Evolutionary conservation across 768 basidiomycete species (phyloP), one percentile per base, ranked within the genome.

Genomic region (Cyclocybe cylindracea): DNA sequence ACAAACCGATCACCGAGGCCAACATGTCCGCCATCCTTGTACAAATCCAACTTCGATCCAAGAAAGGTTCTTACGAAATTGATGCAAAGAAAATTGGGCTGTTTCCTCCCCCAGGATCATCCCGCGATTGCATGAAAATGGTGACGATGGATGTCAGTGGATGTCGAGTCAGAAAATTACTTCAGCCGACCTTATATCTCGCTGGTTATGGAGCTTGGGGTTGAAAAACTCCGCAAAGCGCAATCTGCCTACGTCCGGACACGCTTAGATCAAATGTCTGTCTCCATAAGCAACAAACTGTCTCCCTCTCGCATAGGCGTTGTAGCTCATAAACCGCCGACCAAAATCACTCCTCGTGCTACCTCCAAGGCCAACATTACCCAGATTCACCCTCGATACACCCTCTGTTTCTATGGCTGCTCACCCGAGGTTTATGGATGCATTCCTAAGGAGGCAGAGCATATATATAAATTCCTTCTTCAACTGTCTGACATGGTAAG

Each of bases 11-110:
- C 10, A 49, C 19, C 10, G 51, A 55, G 46, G 24, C 42, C 7
- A 53, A 51, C 51, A 56, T 61, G 37, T 42, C 58, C 18, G 55
- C 50, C 4, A n/a, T 59, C 19, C 51, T 59, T 14, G 36, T 59
- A 14, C 55, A 53, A 14, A 41, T 59, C 43, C 46, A 59, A 32
- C 44, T 38, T n/a, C 44, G 34, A 14, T 39, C 9, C 35, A 4
- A 9, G n/a, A 37, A 6, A 34, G 7, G 4, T 45, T 47, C 5
- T n/a, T n/a, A n/a, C n/a, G 46, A 48, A 2, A 35, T 54, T 34
- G 18, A 41, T 5, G 35, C 45, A 41, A 32, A 33, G 5, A 1
- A 45, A 9, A 10, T 57, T 29, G 36, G 36, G 2, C 54, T 42
- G 38, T 57, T 57, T 31, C 56, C 56, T 19, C 35, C 37, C 11